These are phyloP conservation scores for Chara braunii DNA, from an alignment of 139 green algal genomes.

Conservation along the genomic window DNA sequence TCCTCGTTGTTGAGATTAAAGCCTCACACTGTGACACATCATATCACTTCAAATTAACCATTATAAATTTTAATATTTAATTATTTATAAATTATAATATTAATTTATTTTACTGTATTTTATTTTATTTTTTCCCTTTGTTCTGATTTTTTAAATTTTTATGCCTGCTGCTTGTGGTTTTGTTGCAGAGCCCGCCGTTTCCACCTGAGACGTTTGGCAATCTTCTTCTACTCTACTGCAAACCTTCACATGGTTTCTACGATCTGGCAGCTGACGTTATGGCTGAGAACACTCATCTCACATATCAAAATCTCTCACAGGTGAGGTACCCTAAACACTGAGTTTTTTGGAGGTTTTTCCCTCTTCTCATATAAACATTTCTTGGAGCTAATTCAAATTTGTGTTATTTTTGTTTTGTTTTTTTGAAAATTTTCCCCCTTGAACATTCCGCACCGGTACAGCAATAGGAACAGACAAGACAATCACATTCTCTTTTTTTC, in stretches of 20 bases:
- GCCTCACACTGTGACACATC: neutral
- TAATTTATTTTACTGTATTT: too few species aligned
- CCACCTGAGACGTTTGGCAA: conserved; percentile 74
- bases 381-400: too few species aligned
- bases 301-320: conserved; percentile 48
- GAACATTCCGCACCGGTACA: too few species aligned
- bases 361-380: too few species aligned
- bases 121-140: neutral
- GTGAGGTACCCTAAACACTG: too few species aligned
- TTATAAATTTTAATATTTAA: neutral
- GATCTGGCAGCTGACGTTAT: conserved; percentile 74
- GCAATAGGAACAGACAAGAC: too few species aligned
- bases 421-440: too few species aligned
- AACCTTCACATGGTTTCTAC: conserved; percentile 57
- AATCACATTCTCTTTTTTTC: too few species aligned
- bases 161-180: neutral
- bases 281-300: conserved; percentile 60
- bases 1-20: neutral
- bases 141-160: neutral
- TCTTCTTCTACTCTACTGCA: conserved; percentile 80
- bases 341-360: too few species aligned
- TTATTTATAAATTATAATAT: too few species aligned
- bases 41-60: neutral
- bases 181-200: conserved; percentile 56
- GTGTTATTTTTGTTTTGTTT: too few species aligned